Evolutionary conservation across 768 basidiomycete species (phyloP).

Genomic region (Boletus rufocinnamomeus): DNA sequence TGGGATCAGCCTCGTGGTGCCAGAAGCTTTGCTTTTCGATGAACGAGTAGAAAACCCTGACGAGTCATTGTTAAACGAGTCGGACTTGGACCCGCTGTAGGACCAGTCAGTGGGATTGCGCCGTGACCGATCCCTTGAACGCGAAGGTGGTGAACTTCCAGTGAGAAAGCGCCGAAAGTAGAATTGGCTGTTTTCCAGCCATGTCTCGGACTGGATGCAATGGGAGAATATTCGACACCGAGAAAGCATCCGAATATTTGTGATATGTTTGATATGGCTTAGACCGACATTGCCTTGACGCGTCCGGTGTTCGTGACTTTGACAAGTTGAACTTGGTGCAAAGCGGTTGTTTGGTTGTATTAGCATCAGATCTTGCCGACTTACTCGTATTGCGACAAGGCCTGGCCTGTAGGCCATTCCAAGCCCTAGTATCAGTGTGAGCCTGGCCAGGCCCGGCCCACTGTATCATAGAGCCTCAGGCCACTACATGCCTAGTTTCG

Average conservation of each 20-base stretch:
- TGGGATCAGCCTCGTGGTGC: slow-evolving; percentile 1
- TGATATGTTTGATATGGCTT: background rate
- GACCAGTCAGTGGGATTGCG: slow-evolving; percentile 7
- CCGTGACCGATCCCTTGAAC: background rate
- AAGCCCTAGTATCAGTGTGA: too few species aligned
- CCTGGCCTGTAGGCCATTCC: too few species aligned
- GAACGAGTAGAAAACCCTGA: background rate
- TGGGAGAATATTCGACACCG: slow-evolving; percentile 21
- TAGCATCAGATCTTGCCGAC: background rate
- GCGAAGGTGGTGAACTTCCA: background rate
- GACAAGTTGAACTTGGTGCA: too few species aligned
- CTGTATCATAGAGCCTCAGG: too few species aligned
- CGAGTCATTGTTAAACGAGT: background rate
- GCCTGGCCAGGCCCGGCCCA: too few species aligned
- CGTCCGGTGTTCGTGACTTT: background rate
- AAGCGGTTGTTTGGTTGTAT: background rate
- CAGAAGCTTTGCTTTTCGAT: slow-evolving; percentile 3
- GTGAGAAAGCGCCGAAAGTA: slow-evolving; percentile 24
- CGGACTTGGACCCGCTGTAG: background rate
- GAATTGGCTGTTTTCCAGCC: slow-evolving; percentile 22
- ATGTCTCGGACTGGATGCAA: slow-evolving; percentile 15
- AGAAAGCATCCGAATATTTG: slow-evolving; percentile 26
- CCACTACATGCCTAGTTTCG: too few species aligned
- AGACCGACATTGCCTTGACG: background rate
- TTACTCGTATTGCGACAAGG: too few species aligned